Evolutionary conservation across 2,329 filamentous ascomycete genomes (phyloP).

Genomic region (Boeremia exigua): DNA sequence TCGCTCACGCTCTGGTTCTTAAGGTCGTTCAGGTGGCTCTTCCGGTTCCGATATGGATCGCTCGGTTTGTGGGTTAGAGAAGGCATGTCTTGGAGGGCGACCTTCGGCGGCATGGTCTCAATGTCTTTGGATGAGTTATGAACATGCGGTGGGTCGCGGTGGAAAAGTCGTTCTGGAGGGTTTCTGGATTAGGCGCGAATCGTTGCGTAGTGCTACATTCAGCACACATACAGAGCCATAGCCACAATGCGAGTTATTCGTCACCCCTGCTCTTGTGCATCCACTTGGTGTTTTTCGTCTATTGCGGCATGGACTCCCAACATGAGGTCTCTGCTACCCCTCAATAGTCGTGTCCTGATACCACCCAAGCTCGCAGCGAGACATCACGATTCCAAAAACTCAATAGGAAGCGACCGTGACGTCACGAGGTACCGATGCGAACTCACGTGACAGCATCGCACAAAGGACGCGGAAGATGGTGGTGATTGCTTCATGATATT

Average conservation of each 20-base stretch:
- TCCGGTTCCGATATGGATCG: not conserved
- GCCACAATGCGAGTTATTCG: constrained; percentile 1
- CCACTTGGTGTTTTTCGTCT: not conserved
- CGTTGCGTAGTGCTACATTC: not conserved
- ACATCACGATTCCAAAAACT: too few species aligned
- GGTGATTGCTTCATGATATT: constrained; percentile 20
- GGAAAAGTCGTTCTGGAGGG: constrained; percentile 3
- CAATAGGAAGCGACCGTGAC: not conserved
- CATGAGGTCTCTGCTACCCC: not conserved
- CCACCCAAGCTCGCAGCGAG: too few species aligned
- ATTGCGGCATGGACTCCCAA: too few species aligned
- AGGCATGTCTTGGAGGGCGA: not conserved
- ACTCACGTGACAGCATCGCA: not conserved
- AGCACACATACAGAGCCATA: not conserved
- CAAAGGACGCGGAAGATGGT: constrained; percentile 3
- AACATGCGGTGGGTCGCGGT: not conserved
- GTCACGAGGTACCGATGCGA: not conserved
- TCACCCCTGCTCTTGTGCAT: not conserved
- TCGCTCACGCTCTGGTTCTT: not conserved
- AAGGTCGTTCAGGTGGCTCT: not conserved
- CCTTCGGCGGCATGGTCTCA: not conserved
- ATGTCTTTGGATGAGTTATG: constrained; percentile 10
- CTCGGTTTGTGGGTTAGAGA: not conserved
- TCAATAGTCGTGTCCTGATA: too few species aligned
- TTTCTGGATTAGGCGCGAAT: not conserved